Base-by-base conservation (phyloP, 805 yeast species). In the Osmozyma mogii region DNA sequence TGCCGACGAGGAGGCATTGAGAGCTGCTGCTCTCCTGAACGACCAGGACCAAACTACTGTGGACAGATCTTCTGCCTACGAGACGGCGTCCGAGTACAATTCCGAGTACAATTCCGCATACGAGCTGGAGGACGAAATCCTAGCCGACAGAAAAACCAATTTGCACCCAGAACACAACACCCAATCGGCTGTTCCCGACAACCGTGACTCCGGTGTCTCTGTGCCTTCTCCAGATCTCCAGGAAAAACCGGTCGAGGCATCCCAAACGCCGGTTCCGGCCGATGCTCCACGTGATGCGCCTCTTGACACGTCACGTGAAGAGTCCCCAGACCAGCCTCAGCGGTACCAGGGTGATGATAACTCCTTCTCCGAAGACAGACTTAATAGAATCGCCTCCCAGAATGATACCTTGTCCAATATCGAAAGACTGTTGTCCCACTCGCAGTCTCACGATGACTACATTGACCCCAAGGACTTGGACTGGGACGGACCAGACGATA, bases 401-500 rank as follows among this genome's bases (percentile, higher is more conserved):
- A n/a, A n/a, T n/a, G n/a, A n/a, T n/a, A n/a, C n/a, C n/a, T n/a
- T n/a, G n/a, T n/a, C n/a, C n/a, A n/a, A n/a, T n/a, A n/a, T n/a
- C n/a, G n/a, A n/a, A n/a, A 7, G 20, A 18, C 20, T 18, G 20
- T 9, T 18, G 7, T 7, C 7, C 9, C 20, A 18, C 7, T 7
- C 9, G 7, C 9, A 18, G 20, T 9, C 9, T 9, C 20, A 9
- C 7, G 20, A n/a, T n/a, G 28, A 15, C 29, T 22, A 17, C 14
- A 34, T 47, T 15, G 38, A 36, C 15, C 29, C 47, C 4, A 25
- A 40, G 6, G 54, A 54, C 16, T 50, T 61, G 38, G 53, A 50
- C 30, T 81, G 84, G 82, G 88, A 80, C 42, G 55, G 64, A 1
- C 75, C 76, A 1, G 64, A 56, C 17, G 88, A 81, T 48, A 63